Base-by-base conservation (phyloP, 2,329 filamentous ascomycete species). In the Triangularia verruculosa region DNA sequence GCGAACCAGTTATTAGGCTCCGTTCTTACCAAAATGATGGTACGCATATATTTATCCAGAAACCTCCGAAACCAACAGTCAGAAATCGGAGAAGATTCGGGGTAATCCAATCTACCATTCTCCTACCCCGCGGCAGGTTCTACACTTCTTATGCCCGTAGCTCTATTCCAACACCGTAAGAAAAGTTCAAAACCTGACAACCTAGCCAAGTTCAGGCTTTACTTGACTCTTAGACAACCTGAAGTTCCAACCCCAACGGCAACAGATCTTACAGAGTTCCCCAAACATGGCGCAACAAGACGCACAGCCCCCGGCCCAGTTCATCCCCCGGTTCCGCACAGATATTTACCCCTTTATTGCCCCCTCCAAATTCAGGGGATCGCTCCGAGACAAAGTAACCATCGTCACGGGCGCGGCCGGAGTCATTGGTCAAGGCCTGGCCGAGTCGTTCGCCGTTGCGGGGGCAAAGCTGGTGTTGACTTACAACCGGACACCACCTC, bases 281-380 rank as follows among this genome's bases (percentile, higher is more conserved):
- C 11, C 20, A 54, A 17, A 15, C 51, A 54, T 54, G 51, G 12
- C 51, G 22, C 13, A 28, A 9, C 51, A 54, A 54, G 3, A 6
- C 13, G 3, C 57, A 27, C 13, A 27, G 3, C 53, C 30, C 3
- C 34, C 3, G 12, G 20, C 63, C n/a, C 65, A 70, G 52, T 70
- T 68, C 61, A 61, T 58, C 13, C 69, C 70, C 8, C 71, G 71
- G 34, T 66, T 72, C 30, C 71, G 72, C 39, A 72, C 63, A 32
- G 71, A 74, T 20, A 69, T 74, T 47, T 74, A 73, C 63, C 70
- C 71, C 3, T 74, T 72, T 59, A 73, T 74, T 54, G 56, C 68
- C 51, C 71, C 72, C 1, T 59, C 62, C 13, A 74, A 73, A 51
- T 74, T 70, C 63, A 66, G 66, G 27, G 68, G 66, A 1, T 60